Evolutionary conservation across 164 flowering plant species (phyloP).

Genomic region (Paratinospora sagittata): DNA sequence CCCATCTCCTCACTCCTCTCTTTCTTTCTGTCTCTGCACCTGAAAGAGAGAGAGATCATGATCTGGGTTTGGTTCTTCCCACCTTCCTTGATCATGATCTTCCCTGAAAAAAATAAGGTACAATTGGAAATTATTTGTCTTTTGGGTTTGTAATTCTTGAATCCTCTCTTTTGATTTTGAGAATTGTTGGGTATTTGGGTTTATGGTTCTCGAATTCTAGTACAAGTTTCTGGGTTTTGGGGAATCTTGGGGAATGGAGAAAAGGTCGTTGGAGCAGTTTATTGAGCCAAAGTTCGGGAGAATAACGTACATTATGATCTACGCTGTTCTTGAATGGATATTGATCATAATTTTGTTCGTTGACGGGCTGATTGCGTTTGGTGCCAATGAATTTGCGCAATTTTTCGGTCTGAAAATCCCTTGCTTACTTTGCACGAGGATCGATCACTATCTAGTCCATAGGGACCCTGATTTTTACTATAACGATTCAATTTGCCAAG

Average conservation of each 20-base stretch:
- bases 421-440: slow-evolving; percentile 72
- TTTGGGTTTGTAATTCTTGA: not conserved
- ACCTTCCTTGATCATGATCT: slow-evolving; percentile 44
- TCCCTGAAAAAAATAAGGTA: not conserved
- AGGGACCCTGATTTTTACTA: slow-evolving; percentile 41
- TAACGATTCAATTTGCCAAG: slow-evolving; percentile 64
- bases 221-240: no score
- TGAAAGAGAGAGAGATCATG: slow-evolving; percentile 27
- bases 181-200: no score
- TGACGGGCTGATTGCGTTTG: slow-evolving; percentile 60
- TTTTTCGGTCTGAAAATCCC: slow-evolving; percentile 64
- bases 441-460: slow-evolving; percentile 50
- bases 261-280: slow-evolving; percentile 30
- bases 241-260: slow-evolving; percentile 20
- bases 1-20: not conserved
- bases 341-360: slow-evolving; percentile 55
- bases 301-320: slow-evolving; percentile 46
- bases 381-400: slow-evolving; percentile 52
- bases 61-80: slow-evolving; percentile 32
- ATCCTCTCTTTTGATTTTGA: not conserved
- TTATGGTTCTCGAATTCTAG: no score
- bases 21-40: not conserved
- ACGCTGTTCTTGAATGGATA: slow-evolving; percentile 69
- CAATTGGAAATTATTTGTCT: not conserved
- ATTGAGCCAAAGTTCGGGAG: slow-evolving; percentile 57